Evolutionary conservation across 2,329 filamentous ascomycete species (phyloP), one percentile per base, ranked within the genome.

Genomic region (Arthroderma sp.): DNA sequence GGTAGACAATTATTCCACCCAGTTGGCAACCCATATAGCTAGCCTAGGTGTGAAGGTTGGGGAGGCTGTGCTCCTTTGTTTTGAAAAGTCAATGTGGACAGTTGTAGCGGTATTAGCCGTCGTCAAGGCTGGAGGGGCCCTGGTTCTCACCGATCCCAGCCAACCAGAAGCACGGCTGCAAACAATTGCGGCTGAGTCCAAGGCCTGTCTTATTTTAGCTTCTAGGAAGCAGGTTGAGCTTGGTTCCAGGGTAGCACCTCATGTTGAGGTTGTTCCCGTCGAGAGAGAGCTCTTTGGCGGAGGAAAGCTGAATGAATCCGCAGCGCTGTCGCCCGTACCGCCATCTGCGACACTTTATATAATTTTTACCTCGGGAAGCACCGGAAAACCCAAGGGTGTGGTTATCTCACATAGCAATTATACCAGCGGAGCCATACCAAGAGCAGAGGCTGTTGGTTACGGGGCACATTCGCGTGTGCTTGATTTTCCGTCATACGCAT

Each of bases 341-440:
- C 42, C 45, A 38, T 46, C 44, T 8, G 47, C 49, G 22, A 48
- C 46, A 2, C 39, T 80, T 3, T 83, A 79, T 54, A 68, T 79
- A 2, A 71, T 83, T 9, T 77, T 82, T 51, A 74, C 72, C 1
- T 72, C 72, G 6, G 73, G 73, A 0, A 74, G 73, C 6, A 73
- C 74, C 0, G 70, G 70, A 27, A 66, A 64, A 34, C 69, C 71
- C 0, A 75, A 77, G 44, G 79, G 78, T 2, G 72, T 81, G 11
- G 73, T 77, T 32, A 77, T 81, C 43, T 75, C 72, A 1, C 80
- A 83, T 48, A 60, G 63, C 0, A 72, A 77, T 0, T 68, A 81
- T 4, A 74, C 75, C 0, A 76, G 76, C 0, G 69, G 71, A 4
- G 71, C 76, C 22, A 56, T 70, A 7, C 68, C 69, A 0, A 74